phyloP scores from a whole-genome alignment of 768 basidiomycete genomes.

The Leucocoprinus birnbaumii region DNA sequence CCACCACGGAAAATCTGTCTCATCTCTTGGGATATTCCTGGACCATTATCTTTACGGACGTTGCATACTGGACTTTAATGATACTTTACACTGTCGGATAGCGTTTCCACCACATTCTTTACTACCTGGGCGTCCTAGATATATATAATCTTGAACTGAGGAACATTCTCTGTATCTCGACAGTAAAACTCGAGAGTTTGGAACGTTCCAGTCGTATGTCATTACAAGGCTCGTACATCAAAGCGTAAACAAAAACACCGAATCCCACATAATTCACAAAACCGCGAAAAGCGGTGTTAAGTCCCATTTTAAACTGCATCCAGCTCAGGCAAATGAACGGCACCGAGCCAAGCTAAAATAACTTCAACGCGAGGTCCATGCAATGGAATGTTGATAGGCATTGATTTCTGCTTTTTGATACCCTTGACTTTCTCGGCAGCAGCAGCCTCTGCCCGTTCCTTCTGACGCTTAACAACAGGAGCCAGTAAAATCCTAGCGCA shows the following conservation, averaged over 20 bases:
- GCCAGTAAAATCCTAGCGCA: slow-evolving; percentile 70
- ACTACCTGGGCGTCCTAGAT: slow-evolving; percentile 4
- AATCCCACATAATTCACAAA: neutral
- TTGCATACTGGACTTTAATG: neutral
- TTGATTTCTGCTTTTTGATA: slow-evolving; percentile 49
- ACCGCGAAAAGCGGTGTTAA: neutral
- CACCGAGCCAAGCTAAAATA: slow-evolving; percentile 81
- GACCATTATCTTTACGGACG: neutral
- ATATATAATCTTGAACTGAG: neutral
- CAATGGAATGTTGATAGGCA: slow-evolving; percentile 76
- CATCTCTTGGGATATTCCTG: neutral
- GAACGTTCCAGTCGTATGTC: too few relatives aligned
- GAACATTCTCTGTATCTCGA: neutral
- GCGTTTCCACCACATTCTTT: slow-evolving; percentile 4
- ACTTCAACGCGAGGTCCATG: slow-evolving; percentile 87
- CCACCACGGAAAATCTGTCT: neutral
- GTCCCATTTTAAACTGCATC: slow-evolving; percentile 31
- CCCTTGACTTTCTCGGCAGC: slow-evolving; percentile 46
- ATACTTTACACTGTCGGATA: slow-evolving; percentile 1
- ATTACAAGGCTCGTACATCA: neutral
- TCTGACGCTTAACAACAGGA: slow-evolving; percentile 64
- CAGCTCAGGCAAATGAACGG: slow-evolving; percentile 74
- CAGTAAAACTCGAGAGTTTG: too few relatives aligned
- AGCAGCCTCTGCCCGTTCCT: slow-evolving; percentile 51
- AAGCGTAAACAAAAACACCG: neutral